These are phyloP conservation scores for Poteriospumella lacustris DNA, from an alignment of 108 stramenopile species.

Conservation along the genomic window DNA sequence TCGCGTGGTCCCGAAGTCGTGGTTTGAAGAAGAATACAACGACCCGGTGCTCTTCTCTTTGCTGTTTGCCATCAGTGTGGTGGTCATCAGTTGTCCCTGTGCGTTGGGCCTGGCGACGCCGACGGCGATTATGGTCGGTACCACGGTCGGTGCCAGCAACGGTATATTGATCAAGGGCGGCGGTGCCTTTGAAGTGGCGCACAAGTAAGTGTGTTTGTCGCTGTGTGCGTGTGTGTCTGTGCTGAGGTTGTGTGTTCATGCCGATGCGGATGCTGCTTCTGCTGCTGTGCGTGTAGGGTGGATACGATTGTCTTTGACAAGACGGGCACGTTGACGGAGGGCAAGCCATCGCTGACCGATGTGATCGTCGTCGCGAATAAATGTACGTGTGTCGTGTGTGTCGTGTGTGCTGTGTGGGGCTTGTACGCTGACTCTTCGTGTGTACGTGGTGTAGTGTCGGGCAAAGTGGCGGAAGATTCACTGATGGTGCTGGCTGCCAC, in stretches of 20 bases:
- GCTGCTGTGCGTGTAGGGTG: constrained; percentile 49
- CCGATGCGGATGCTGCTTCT: not conserved
- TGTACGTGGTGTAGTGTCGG: not conserved
- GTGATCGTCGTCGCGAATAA: constrained; percentile 29
- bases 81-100: constrained; percentile 95
- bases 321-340: constrained; percentile 93
- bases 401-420: not conserved
- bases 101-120: constrained; percentile 95
- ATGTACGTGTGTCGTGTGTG: not conserved
- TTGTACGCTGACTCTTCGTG: not conserved
- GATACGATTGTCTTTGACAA: constrained; percentile 89
- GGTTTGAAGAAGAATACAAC: constrained; percentile 43
- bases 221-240: not conserved
- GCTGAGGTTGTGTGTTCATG: not conserved
- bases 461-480: constrained; percentile 2
- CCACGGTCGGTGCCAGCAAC: constrained; percentile 82
- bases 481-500: constrained; percentile 31
- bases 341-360: constrained; percentile 54
- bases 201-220: constrained; percentile 34
- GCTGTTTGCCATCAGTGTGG: constrained; percentile 78
- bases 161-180: constrained; percentile 97
- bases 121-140: constrained; percentile 91
- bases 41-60: constrained; percentile 67
- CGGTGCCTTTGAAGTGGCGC: constrained; percentile 75
- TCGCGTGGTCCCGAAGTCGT: constrained; percentile 37